Conservation (phyloP, 768 basidiomycete genomes). For the Xerocomellus intermedius region DNA sequence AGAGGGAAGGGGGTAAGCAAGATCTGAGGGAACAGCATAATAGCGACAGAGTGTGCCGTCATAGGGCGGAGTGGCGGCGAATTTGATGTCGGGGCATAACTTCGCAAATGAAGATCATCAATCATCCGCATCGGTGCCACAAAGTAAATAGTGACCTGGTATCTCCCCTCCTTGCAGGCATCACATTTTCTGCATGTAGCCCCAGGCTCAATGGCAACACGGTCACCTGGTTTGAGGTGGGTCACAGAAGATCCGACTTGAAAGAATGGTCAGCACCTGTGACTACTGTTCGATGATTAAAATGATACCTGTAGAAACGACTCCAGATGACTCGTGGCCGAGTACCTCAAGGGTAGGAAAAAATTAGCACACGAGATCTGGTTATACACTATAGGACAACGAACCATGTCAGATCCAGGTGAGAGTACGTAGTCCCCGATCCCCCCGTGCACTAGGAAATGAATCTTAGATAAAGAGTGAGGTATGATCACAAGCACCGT, state of each 20-base stretch:
- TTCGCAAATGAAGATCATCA: slow-evolving; percentile 26
- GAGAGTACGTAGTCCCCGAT: slow-evolving; percentile 80
- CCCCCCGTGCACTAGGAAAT: slow-evolving; percentile 74
- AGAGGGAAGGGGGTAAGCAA: slow-evolving; percentile 82
- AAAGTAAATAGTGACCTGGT: slow-evolving; percentile 54
- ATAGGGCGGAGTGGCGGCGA: slow-evolving; percentile 92
- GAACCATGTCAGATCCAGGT: slow-evolving; percentile 65
- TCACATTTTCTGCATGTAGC: slow-evolving; percentile 81
- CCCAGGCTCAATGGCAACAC: slow-evolving; percentile 91
- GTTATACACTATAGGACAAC: slow-evolving; percentile 7
- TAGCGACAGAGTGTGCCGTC: slow-evolving; percentile 88
- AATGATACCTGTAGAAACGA: slow-evolving; percentile 60
- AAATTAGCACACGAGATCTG: neutral
- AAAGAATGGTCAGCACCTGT: neutral
- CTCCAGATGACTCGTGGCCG: slow-evolving; percentile 90
- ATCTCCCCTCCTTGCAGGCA: slow-evolving; percentile 80
- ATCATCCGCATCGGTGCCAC: neutral
- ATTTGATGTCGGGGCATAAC: slow-evolving; percentile 84
- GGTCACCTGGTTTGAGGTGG: slow-evolving; percentile 75
- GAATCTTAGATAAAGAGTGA: slow-evolving; percentile 48
- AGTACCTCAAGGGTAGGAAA: slow-evolving; percentile 58
- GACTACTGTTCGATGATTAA: neutral
- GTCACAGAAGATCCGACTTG: slow-evolving; percentile 76
- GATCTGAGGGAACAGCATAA: slow-evolving; percentile 83
- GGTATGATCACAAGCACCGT: neutral